A percentile compares a stretch with the other conserved stretches of the same genome.
These are phyloP conservation scores for Phytophthora quininea DNA, from an alignment of 352 stramenopile genomes.

Conservation along the genomic window DNA sequence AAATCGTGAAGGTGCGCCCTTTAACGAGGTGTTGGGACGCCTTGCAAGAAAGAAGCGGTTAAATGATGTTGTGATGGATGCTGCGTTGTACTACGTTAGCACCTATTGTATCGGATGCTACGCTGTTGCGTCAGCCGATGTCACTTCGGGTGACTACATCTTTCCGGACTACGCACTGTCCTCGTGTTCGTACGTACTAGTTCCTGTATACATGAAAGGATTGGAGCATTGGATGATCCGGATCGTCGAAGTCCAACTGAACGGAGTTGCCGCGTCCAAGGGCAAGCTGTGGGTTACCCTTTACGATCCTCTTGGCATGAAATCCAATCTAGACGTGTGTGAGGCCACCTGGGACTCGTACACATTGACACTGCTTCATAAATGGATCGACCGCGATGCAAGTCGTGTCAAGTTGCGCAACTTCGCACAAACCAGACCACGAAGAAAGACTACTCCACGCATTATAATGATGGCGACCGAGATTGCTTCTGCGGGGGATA, in stretches of 20 bases:
- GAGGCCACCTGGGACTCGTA: no score
- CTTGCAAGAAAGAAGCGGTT: background rate
- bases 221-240: background rate
- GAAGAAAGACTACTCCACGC: no score
- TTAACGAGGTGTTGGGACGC: background rate
- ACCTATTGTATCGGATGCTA: background rate
- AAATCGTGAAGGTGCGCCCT: background rate
- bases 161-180: background rate
- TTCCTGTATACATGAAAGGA: constrained; percentile 1
- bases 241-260: background rate
- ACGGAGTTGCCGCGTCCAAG: background rate
- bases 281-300: no score
- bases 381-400: background rate
- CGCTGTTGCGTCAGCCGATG: background rate
- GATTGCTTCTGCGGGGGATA: no score
- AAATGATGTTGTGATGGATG: background rate
- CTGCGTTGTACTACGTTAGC: background rate
- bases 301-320: no score
- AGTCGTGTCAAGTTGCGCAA: no score
- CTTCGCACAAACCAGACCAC: no score
- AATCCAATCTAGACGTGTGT: no score
- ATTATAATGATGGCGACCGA: no score
- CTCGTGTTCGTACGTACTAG: background rate
- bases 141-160: background rate
- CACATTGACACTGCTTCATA: no score